Conservation (phyloP, 495 filamentous ascomycete genomes). For the Aspergillus diversus region DNA sequence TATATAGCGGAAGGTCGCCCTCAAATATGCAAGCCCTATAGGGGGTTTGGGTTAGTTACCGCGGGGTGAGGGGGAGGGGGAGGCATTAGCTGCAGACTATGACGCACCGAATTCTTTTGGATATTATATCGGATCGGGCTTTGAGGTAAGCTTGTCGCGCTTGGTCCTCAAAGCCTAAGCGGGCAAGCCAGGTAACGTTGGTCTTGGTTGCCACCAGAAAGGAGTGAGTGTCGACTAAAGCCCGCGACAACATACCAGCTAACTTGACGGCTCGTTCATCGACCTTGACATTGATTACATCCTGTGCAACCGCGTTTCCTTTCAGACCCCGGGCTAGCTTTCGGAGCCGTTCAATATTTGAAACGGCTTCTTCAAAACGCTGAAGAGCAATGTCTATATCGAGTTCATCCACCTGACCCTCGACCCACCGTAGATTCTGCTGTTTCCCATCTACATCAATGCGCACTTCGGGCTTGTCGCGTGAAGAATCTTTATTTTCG, state of each 20-base stretch:
- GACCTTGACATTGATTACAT: constrained; percentile 85
- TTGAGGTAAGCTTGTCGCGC: constrained; percentile 86
- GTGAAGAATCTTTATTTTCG: constrained; percentile 69
- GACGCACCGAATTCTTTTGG: constrained; percentile 77
- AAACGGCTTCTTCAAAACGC: constrained; percentile 81
- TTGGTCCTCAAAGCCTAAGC: constrained; percentile 86
- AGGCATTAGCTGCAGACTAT: not conserved
- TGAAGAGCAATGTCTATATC: constrained; percentile 96
- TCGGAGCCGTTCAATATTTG: constrained; percentile 79
- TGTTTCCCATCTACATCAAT: constrained; percentile 97
- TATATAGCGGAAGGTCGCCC: constrained; percentile 87
- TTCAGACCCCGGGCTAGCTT: constrained; percentile 77
- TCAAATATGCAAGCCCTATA: constrained; percentile 88
- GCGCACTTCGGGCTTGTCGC: constrained; percentile 72
- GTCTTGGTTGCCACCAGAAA: constrained; percentile 70
- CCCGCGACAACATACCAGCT: constrained; percentile 70
- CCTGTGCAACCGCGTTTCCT: constrained; percentile 81
- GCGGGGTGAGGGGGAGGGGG: not conserved
- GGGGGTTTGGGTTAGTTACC: constrained; percentile 23
- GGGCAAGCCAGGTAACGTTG: constrained; percentile 79
- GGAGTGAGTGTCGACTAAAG: constrained; percentile 72
- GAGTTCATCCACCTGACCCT: constrained; percentile 91
- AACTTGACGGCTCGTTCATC: constrained; percentile 83
- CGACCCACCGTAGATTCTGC: constrained; percentile 93
- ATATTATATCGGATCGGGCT: constrained; percentile 73